A percentile compares a stretch with the other conserved stretches of the same genome.
These are phyloP conservation scores for Crepidotus variabilis DNA, from an alignment of 768 basidiomycete genomes.

Conservation along the genomic window DNA sequence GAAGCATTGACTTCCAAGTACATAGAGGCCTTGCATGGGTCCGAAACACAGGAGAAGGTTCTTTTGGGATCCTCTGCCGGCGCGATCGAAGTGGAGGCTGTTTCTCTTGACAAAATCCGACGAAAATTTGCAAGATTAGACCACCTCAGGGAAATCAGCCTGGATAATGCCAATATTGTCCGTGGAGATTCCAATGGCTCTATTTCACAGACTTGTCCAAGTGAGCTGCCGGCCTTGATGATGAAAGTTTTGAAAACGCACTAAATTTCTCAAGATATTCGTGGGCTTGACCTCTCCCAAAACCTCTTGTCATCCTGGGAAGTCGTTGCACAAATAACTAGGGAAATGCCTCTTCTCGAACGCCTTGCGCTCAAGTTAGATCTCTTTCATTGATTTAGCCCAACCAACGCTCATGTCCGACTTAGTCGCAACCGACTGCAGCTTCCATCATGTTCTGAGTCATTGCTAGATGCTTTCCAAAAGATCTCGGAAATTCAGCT, in stretches of 20 bases:
- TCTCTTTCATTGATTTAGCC: slow-evolving; percentile 7
- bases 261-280: slow-evolving; percentile 48
- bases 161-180: slow-evolving; percentile 67
- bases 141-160: slow-evolving; percentile 71
- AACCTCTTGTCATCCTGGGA: slow-evolving; percentile 76
- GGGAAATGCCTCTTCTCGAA: slow-evolving; percentile 58
- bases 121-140: slow-evolving; percentile 62
- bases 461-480: slow-evolving; percentile 40
- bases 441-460: slow-evolving; percentile 27
- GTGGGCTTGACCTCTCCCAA: slow-evolving; percentile 76
- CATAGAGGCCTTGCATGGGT: slow-evolving; percentile 56
- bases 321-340: slow-evolving; percentile 55
- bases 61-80: slow-evolving; percentile 80
- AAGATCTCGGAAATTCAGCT: slow-evolving; percentile 65
- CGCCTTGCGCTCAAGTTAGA: slow-evolving; percentile 78
- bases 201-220: slow-evolving; percentile 59
- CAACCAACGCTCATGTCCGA: slow-evolving; percentile 14
- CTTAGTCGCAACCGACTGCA: slow-evolving; percentile 67
- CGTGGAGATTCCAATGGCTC: slow-evolving; percentile 42
- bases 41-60: slow-evolving; percentile 54
- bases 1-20: slow-evolving; percentile 77
- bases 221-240: slow-evolving; percentile 38
- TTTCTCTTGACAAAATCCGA: slow-evolving; percentile 76
- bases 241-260: slow-evolving; percentile 3
- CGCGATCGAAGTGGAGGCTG: slow-evolving; percentile 82